Percentiles rank a stretch among this genome's conserved stretches.
phyloP scores from a whole-genome alignment of 805 yeast species.

The Lipomyces sp. region DNA sequence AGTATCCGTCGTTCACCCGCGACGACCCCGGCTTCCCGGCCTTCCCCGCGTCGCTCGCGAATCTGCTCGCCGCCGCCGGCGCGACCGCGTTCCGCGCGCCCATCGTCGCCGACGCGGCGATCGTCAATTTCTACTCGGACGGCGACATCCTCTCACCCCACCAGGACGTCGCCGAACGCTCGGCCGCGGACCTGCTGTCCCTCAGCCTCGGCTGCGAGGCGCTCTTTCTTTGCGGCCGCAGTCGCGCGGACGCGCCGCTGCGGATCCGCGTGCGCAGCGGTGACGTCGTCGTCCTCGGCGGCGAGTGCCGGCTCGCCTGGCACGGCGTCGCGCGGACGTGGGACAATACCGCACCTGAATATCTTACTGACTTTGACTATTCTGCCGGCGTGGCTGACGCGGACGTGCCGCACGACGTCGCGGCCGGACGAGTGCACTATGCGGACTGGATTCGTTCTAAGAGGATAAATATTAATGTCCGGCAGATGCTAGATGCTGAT shows the following conservation, averaged over 20 bases:
- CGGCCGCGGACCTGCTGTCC: conserved; percentile 40
- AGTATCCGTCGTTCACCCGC: conserved; percentile 41
- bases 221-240: conserved; percentile 33
- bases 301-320: conserved; percentile 40
- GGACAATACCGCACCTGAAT: conserved; percentile 37
- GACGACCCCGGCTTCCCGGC: conserved; percentile 28
- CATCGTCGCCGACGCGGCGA: conserved; percentile 41
- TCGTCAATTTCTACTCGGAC: conserved; percentile 44
- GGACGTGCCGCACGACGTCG: background rate
- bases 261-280: conserved; percentile 41
- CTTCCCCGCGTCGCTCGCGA: conserved; percentile 26
- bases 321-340: conserved; percentile 46
- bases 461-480: conserved; percentile 42
- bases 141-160: conserved; percentile 46
- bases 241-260: conserved; percentile 34
- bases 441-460: conserved; percentile 39
- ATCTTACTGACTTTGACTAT: conserved; percentile 25
- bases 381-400: background rate
- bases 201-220: conserved; percentile 43
- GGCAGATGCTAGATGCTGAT: conserved; percentile 39
- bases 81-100: conserved; percentile 1
- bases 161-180: conserved; percentile 44
- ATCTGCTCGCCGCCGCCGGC: conserved; percentile 10
- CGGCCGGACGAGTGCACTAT: conserved; percentile 19
- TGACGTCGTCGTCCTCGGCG: conserved; percentile 44